These are phyloP conservation scores for Phyllosticta citrichinensis DNA, from an alignment of 2,329 filamentous ascomycete species.

Conservation along the genomic window DNA sequence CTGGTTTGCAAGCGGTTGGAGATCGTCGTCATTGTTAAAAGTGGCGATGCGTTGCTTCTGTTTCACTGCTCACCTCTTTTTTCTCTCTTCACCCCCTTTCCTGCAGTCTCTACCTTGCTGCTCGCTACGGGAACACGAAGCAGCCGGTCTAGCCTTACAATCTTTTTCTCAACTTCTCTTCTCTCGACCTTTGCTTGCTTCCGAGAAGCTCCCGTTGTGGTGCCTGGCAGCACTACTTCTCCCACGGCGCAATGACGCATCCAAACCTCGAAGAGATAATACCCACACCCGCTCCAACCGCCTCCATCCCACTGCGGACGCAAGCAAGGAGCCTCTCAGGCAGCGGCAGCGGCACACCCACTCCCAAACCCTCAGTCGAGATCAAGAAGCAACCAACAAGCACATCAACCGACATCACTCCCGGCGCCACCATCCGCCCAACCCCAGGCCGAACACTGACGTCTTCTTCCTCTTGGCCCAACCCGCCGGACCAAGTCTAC, in stretches of 20 bases:
- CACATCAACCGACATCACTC: background rate
- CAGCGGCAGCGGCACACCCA: no score
- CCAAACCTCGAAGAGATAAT: background rate
- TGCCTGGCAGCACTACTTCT: background rate
- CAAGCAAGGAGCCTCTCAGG: background rate
- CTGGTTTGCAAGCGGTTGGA: background rate
- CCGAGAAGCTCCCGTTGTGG: background rate
- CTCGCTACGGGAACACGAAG: background rate
- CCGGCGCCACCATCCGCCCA: background rate
- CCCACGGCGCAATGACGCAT: background rate
- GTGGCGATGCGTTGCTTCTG: background rate
- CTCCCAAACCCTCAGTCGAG: background rate
- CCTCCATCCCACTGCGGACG: background rate
- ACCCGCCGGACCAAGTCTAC: slow-evolving; percentile 45
- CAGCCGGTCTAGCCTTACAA: background rate
- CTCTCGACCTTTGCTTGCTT: background rate
- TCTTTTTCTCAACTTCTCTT: background rate
- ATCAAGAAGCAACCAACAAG: background rate
- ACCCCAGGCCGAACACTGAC: background rate
- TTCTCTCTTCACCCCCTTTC: background rate
- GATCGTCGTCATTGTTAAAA: background rate
- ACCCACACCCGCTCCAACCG: background rate
- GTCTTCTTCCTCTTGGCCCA: background rate
- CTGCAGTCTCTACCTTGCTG: background rate
- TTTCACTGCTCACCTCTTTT: background rate